A percentile compares a stretch with the other conserved stretches of the same genome.
Evolutionary conservation across 192 early-diverging fungal species (phyloP).

Genomic region (Polychytrium aggregatum): DNA sequence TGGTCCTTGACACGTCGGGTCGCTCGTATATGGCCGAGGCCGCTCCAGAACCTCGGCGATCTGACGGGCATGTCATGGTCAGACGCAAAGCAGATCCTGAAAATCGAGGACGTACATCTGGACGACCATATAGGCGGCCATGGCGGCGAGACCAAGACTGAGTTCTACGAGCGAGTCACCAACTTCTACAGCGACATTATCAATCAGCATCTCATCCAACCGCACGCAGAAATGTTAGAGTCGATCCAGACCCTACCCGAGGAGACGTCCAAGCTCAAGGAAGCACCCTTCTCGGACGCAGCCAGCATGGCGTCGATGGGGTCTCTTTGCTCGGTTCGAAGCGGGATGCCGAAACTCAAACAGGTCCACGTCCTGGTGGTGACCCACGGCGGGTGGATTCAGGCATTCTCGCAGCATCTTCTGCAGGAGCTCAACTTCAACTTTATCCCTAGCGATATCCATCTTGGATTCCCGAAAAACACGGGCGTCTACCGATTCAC

Average conservation of each 20-base stretch:
- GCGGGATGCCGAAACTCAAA: conserved; percentile 6
- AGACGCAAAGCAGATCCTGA: conserved; percentile 26
- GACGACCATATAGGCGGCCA: conserved; percentile 27
- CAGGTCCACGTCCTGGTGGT: conserved; percentile 27
- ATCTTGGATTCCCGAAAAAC: conserved; percentile 29
- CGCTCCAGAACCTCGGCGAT: conserved; percentile 22
- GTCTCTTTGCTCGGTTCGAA: no score
- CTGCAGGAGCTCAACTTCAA: conserved; percentile 26
- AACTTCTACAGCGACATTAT: conserved; percentile 33
- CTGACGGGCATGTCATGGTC: conserved; percentile 28
- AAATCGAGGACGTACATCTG: conserved; percentile 18
- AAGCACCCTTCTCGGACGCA: neutral
- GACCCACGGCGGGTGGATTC: conserved; percentile 36
- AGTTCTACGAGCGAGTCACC: conserved; percentile 26
- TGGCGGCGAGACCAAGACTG: conserved; percentile 16
- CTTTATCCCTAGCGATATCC: conserved; percentile 3
- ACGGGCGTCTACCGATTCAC: conserved; percentile 23
- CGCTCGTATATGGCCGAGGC: neutral
- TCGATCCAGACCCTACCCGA: no score
- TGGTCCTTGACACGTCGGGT: neutral
- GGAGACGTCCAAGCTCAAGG: no score
- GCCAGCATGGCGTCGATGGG: neutral
- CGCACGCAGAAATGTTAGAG: conserved; percentile 20
- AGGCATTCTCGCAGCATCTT: conserved; percentile 22
- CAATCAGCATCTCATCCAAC: conserved; percentile 22